These are phyloP conservation scores for Astragalus glycyphyllos DNA, from an alignment of 306 rosid species.

Conservation along the genomic window DNA sequence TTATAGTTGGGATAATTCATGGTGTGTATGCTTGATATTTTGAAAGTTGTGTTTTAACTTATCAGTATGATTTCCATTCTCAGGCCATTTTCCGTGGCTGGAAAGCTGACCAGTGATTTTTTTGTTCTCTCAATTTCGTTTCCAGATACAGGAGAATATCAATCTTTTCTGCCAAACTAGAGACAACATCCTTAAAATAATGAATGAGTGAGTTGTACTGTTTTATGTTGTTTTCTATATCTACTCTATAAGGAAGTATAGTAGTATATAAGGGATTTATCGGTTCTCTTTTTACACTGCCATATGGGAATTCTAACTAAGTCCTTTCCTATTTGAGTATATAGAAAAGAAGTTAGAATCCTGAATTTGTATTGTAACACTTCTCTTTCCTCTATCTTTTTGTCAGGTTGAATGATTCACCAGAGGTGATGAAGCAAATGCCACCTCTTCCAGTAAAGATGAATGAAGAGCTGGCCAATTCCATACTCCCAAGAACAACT, in stretches of 20 bases:
- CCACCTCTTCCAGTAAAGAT: constrained; percentile 90
- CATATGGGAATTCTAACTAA: constrained; percentile 8
- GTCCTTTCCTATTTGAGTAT: constrained; percentile 15
- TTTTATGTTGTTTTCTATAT: constrained; percentile 35
- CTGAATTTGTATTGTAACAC: not conserved
- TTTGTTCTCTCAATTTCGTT: constrained; percentile 40
- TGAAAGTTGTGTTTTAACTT: constrained; percentile 17
- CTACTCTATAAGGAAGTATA: constrained; percentile 15
- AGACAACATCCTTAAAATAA: constrained; percentile 76
- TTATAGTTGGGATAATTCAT: constrained; percentile 4
- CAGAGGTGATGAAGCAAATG: constrained; percentile 98
- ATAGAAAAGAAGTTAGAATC: not conserved
- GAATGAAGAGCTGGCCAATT: constrained; percentile 82
- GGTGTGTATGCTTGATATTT: constrained; percentile 22
- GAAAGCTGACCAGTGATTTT: constrained; percentile 31
- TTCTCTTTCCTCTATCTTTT: not conserved
- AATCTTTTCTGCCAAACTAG: constrained; percentile 87
- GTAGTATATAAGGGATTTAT: constrained; percentile 7
- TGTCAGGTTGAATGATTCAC: constrained; percentile 73
- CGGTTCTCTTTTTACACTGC: constrained; percentile 20
- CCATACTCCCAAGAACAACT: constrained; percentile 69
- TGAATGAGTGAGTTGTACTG: constrained; percentile 75
- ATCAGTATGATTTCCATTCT: constrained; percentile 16
- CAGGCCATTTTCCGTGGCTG: constrained; percentile 28
- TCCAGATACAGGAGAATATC: constrained; percentile 83